These are phyloP conservation scores for Helichrysum umbraculigerum DNA, from an alignment of 129 eudicot species.

Conservation along the genomic window DNA sequence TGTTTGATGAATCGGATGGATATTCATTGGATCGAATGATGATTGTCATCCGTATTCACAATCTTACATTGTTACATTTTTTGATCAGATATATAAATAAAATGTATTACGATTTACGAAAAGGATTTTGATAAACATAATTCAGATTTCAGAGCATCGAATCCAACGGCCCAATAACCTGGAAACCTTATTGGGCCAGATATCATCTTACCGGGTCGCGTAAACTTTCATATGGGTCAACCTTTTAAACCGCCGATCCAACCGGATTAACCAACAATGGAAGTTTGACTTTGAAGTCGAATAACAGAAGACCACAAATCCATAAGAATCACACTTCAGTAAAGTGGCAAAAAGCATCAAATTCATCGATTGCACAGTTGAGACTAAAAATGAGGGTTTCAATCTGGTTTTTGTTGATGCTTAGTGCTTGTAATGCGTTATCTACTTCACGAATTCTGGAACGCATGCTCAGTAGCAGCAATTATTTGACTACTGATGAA, in stretches of 20 bases:
- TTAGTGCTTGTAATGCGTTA: conserved; percentile 31
- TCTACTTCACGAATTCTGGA: conserved; percentile 40
- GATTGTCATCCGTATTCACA: too few species aligned
- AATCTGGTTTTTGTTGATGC: conserved; percentile 13
- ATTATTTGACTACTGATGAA: conserved; percentile 60
- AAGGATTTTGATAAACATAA: too few species aligned
- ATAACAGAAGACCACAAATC: neutral
- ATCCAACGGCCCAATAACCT: neutral
- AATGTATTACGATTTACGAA: too few species aligned
- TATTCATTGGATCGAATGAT: too few species aligned
- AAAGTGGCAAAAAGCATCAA: conserved; percentile 20
- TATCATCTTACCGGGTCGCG: neutral
- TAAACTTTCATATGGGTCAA: conserved; percentile 1
- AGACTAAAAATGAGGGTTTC: conserved; percentile 27
- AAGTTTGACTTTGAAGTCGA: conserved; percentile 3
- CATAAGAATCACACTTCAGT: neutral
- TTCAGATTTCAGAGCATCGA: neutral
- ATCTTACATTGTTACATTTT: too few species aligned
- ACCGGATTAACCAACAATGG: conserved; percentile 2
- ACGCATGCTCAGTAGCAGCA: conserved; percentile 19
- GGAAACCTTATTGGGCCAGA: neutral
- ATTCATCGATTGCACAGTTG: conserved; percentile 10
- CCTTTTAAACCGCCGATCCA: neutral
- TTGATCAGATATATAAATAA: too few species aligned
- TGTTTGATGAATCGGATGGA: too few species aligned